Base-by-base conservation (phyloP, 306 rosid genomes). In the Corylus heterophylla region DNA sequence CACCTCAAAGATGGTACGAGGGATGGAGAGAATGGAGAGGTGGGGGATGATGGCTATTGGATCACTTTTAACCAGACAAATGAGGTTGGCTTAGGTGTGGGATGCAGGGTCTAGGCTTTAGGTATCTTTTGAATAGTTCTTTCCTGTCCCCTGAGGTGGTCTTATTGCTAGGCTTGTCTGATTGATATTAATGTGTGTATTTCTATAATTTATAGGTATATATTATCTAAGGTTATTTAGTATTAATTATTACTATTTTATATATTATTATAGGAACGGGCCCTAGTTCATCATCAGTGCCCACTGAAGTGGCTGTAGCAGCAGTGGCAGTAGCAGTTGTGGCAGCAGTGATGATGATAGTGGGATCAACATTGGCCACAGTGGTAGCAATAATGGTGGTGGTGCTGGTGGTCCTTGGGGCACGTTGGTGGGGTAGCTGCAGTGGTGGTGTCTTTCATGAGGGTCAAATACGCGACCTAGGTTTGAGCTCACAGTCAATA, bases 201-300 rank as follows among this genome's bases (percentile, higher is more conserved):
- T 67, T 42, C 12, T 7, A 67, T 8, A 67, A 67, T 39, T 67
- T 67, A 39, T 42, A 67, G 72, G 51, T 67, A 25, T 11, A 25
- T 42, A 42, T 8, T 16, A 42, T 8, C 25, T 42, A 42, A 67
- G 72, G 72, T 39, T n/a, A 9, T 3, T 67, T 39, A 77, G 71
- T 78, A 73, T 82, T 80, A 83, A 79, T 75, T 83, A 76, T 84
- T 85, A 89, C 89, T 86, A 86, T 90, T 82, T 83, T 85, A 85
- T 87, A 82, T 87, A 89, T 91, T 86, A 87, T 88, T 89, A 79
- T 92, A 94, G 98, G 97, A 88, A 87, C 80, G 74, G 85, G 88
- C 86, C 93, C 88, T 87, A 87, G 82, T 82, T 74, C 89, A 87
- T 78, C 89, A 74, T 87, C 94, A 88, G 82, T 92, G 87, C 80